Conservation (phyloP, 2,329 filamentous ascomycete species). For the Knufia petricola region DNA sequence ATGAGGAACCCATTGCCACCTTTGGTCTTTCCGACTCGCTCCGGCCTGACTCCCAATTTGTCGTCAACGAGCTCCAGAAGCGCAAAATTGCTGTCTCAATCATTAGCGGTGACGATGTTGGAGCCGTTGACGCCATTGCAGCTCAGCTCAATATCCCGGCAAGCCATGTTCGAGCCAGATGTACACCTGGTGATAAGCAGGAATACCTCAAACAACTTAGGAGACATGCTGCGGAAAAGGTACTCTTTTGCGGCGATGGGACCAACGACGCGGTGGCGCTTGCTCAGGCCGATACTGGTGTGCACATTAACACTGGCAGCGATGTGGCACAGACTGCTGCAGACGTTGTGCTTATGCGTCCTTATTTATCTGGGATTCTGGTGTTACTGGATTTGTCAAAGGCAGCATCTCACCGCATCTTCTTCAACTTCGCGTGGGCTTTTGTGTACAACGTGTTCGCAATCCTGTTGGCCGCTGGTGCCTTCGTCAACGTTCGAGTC, state of each 20-base stretch:
- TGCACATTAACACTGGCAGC: conserved; percentile 55
- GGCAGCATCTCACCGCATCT: conserved; percentile 39
- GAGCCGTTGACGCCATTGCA: conserved; percentile 42
- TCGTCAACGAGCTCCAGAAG: conserved; percentile 42
- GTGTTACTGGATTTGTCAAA: conserved; percentile 47
- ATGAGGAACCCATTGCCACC: conserved; percentile 34
- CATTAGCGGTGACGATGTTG: conserved; percentile 47
- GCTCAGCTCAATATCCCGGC: conserved; percentile 31
- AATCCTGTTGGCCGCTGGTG: conserved; percentile 56
- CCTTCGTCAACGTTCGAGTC: conserved; percentile 51
- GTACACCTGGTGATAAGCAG: conserved; percentile 46
- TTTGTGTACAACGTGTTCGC: conserved; percentile 61
- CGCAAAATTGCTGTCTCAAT: conserved; percentile 45
- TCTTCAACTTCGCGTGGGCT: conserved; percentile 62
- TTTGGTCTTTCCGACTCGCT: conserved; percentile 43
- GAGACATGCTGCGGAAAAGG: conserved; percentile 19
- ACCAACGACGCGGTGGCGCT: conserved; percentile 70
- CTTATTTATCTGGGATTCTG: conserved; percentile 47
- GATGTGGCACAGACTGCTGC: conserved; percentile 59
- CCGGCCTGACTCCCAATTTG: conserved; percentile 41
- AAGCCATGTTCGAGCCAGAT: conserved; percentile 36
- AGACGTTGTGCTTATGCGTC: conserved; percentile 58
- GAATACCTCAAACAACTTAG: conserved; percentile 39
- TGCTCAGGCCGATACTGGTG: conserved; percentile 59
- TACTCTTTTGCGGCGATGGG: conserved; percentile 69